Percentiles rank a stretch among this genome's conserved stretches.
phyloP scores from a whole-genome alignment of 2,329 filamentous ascomycete species.

The Diaporthe amygdali region DNA sequence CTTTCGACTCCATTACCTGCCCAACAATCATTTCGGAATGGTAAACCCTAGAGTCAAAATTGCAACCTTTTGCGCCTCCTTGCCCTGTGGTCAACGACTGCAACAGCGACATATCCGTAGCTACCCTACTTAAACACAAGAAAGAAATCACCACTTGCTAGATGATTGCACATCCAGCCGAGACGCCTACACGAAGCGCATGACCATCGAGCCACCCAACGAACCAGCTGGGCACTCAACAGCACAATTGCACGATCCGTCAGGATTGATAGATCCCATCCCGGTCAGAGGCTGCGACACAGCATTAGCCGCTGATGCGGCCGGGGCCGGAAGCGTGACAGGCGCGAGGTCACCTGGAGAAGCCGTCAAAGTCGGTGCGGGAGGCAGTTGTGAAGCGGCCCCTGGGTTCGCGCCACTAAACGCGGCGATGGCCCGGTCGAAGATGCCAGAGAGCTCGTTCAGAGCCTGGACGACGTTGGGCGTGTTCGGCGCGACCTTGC shows the following conservation, averaged over 20 bases:
- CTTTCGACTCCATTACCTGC: too few relatives aligned
- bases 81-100: not conserved
- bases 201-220: not conserved
- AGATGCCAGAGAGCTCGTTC: not conserved
- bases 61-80: not conserved
- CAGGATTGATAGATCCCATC: not conserved
- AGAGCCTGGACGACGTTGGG: not conserved
- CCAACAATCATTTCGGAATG: too few relatives aligned
- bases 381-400: not conserved
- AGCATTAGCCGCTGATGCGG: not conserved
- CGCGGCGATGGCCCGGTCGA: not conserved
- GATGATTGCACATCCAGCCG: not conserved
- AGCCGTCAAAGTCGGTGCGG: not conserved
- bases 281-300: not conserved
- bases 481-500: constrained; percentile 1
- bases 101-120: not conserved
- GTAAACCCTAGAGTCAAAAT: too few relatives aligned
- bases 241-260: constrained; percentile 10
- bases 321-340: not conserved
- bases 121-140: too few relatives aligned
- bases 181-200: not conserved
- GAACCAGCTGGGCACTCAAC: constrained; percentile 16
- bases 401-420: not conserved
- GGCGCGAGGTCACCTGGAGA: not conserved
- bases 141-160: too few relatives aligned